These are phyloP conservation scores for Aspergillus incahuasiensis DNA, from an alignment of 495 filamentous ascomycete genomes.

Conservation along the genomic window DNA sequence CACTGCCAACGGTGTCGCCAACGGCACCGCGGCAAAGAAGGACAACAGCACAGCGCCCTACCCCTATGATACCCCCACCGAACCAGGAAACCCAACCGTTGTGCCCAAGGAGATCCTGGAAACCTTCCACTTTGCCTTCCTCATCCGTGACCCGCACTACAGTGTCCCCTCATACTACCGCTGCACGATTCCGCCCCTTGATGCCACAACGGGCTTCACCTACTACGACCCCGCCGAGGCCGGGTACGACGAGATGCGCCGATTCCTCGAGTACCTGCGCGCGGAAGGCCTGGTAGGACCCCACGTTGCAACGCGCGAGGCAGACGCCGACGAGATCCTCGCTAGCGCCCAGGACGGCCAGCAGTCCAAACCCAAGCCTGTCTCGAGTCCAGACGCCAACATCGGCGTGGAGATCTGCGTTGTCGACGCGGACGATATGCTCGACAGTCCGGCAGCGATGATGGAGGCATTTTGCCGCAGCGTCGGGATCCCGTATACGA, in stretches of 20 bases:
- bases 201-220: slow-evolving; percentile 75
- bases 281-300: slow-evolving; percentile 60
- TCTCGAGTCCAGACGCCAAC: slow-evolving; percentile 23
- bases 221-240: slow-evolving; percentile 81
- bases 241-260: slow-evolving; percentile 81
- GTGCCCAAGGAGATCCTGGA: slow-evolving; percentile 64
- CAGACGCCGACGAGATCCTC: slow-evolving; percentile 25
- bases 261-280: slow-evolving; percentile 77
- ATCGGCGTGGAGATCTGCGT: slow-evolving; percentile 65
- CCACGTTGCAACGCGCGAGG: slow-evolving; percentile 43
- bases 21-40: slow-evolving; percentile 1
- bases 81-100: slow-evolving; percentile 75
- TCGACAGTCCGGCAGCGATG: slow-evolving; percentile 70
- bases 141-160: slow-evolving; percentile 86
- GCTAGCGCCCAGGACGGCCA: slow-evolving; percentile 6
- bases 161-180: slow-evolving; percentile 91
- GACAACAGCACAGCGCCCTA: slow-evolving; percentile 36
- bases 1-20: slow-evolving; percentile 4
- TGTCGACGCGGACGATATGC: slow-evolving; percentile 91
- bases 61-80: slow-evolving; percentile 52
- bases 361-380: slow-evolving; percentile 10
- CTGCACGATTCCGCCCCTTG: slow-evolving; percentile 88
- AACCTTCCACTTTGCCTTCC: slow-evolving; percentile 89
- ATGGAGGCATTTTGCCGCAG: slow-evolving; percentile 73
- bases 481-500: slow-evolving; percentile 66